phyloP scores from a whole-genome alignment of 352 stramenopile species.

The Stramenopiles sp. region DNA sequence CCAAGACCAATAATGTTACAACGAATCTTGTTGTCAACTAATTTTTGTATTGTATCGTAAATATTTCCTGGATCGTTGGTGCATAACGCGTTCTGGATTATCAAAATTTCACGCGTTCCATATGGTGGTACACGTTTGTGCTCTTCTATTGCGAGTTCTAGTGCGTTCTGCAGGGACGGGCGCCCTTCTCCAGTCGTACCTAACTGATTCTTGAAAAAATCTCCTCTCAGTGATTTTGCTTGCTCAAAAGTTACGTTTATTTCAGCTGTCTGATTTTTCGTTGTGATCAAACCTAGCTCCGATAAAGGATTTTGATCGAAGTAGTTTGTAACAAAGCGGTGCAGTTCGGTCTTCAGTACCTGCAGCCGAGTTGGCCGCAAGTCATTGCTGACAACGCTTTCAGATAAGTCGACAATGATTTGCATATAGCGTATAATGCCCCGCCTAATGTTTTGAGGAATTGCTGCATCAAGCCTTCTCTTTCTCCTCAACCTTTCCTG shows the following conservation, averaged over 20 bases:
- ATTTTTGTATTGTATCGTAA: conserved; percentile 63
- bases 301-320: conserved; percentile 84
- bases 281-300: conserved; percentile 62
- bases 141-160: conserved; percentile 61
- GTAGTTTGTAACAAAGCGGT: conserved; percentile 65
- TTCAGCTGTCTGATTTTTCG: conserved; percentile 64
- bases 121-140: conserved; percentile 69
- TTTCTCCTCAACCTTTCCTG: neutral
- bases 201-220: conserved; percentile 1
- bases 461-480: neutral
- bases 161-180: conserved; percentile 64
- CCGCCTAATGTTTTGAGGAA: neutral
- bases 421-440: conserved; percentile 59
- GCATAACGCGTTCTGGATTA: conserved; percentile 77
- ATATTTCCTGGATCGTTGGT: conserved; percentile 89
- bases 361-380: conserved; percentile 54
- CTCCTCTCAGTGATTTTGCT: conserved; percentile 23
- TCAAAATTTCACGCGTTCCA: conserved; percentile 61
- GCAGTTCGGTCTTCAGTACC: conserved; percentile 40
- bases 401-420: conserved; percentile 52
- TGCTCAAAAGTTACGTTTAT: conserved; percentile 63
- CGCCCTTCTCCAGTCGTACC: conserved; percentile 31
- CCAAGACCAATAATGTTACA: conserved; percentile 76
- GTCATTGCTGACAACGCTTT: conserved; percentile 57
- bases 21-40: conserved; percentile 67